Conservation (phyloP, 1,139 yeast species). For the Taphrina betulina region DNA sequence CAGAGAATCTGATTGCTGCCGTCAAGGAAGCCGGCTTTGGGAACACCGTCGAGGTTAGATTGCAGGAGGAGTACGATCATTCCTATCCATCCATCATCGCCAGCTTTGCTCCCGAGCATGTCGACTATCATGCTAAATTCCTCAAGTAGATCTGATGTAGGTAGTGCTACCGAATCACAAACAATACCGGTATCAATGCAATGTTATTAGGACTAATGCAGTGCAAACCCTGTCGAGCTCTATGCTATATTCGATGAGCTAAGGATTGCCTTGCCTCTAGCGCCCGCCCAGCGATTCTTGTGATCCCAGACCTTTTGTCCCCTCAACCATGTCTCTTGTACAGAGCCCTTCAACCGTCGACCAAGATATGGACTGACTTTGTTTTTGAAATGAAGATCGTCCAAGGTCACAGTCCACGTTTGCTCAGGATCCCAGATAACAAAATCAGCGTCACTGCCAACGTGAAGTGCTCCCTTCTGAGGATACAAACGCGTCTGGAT, state of each 20-base stretch:
- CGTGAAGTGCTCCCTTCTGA: conserved; percentile 48
- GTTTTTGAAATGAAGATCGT: conserved; percentile 66
- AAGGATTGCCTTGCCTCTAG: conserved; percentile 14
- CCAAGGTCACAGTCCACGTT: conserved; percentile 35
- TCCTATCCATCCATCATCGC: conserved; percentile 76
- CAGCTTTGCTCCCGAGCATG: conserved; percentile 78
- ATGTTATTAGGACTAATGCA: too few relatives aligned
- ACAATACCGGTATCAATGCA: too few relatives aligned
- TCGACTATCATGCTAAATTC: conserved; percentile 79
- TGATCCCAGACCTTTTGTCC: conserved; percentile 49
- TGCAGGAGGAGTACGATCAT: conserved; percentile 87
- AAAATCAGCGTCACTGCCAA: conserved; percentile 51
- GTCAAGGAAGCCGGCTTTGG: conserved; percentile 56
- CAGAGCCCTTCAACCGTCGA: conserved; percentile 63
- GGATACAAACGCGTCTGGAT: conserved; percentile 49
- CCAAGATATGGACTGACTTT: conserved; percentile 84
- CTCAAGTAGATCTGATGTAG: too few relatives aligned
- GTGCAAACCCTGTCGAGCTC: too few relatives aligned
- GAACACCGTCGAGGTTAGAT: conserved; percentile 59
- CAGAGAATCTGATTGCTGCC: conserved; percentile 70
- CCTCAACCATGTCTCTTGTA: conserved; percentile 70
- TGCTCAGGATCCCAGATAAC: conserved; percentile 51
- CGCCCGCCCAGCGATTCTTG: background rate
- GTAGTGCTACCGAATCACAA: too few relatives aligned
- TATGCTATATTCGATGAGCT: background rate